Base-by-base conservation (phyloP, 176 grass and related monocot genomes). In the Stipa capillata region DNA sequence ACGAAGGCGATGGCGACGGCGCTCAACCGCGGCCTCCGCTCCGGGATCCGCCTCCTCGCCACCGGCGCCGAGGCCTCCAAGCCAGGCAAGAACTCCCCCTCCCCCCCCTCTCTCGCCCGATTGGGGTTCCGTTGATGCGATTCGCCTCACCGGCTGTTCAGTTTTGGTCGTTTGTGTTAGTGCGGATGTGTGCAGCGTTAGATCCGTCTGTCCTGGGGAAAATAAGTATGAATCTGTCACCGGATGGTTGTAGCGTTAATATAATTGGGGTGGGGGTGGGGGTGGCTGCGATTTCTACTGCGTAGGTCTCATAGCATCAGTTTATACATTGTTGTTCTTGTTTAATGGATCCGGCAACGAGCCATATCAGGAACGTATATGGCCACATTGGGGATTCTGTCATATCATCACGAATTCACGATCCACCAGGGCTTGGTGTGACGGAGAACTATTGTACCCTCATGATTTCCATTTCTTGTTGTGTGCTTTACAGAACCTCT, bases 11-110 rank as follows among this genome's bases (percentile, higher is more conserved):
- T 58, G 72, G 69, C 88, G 11, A 91, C 71, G 59, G 76, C 81
- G 73, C 73, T 95, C 81, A 92, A 87, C 77, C 61, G 81, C 53
- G 87, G 84, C 42, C 7, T 91, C 42, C 68, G 85, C 61, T 87
- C 84, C 43, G 81, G 84, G 65, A 65, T 87, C 48, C 61, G 85
- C 53, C 81, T 95, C 51, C 39, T 95, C 18, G 59, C 84, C 34
- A 41, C 73, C 58, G 81, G 86, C 52, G 84, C 73, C n/a, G 76
- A 85, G 72, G 68, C 80, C 21, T 89, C 89, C 60, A 92, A 74
- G 78, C 74, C 89, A 82, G 89, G 93, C 58, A 74, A 89, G 73
- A 20, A n/a, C 51, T n/a, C 28, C 61, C 45, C 27, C 5, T 13
- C n/a, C 42, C 31, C 6, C 29, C 4, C 15, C 17, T 17, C 25